Percentiles rank a stretch among this genome's conserved stretches.
Evolutionary conservation across 164 flowering plant species (phyloP).

Genomic region (Litsea cubeba): DNA sequence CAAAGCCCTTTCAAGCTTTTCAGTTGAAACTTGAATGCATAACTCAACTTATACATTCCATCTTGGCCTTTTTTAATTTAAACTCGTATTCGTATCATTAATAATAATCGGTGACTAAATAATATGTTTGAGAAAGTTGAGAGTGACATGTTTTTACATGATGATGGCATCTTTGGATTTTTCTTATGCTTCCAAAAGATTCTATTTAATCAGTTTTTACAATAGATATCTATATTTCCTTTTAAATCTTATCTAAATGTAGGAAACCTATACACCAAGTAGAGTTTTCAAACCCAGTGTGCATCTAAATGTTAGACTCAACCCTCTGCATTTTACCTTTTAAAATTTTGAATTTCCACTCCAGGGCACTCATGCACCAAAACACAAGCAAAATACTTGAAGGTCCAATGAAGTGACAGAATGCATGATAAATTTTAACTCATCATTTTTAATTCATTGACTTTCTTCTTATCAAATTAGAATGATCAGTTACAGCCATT

Average conservation of each 20-base stretch:
- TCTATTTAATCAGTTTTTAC: too few relatives aligned
- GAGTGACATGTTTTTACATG: too few relatives aligned
- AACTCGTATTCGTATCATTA: too few relatives aligned
- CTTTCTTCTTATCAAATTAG: too few relatives aligned
- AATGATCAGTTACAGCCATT: too few relatives aligned
- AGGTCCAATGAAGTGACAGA: neutral
- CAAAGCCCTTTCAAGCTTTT: neutral
- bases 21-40: neutral
- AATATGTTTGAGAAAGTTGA: too few relatives aligned
- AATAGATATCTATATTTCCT: neutral
- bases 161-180: neutral
- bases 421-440: neutral
- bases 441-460: too few relatives aligned
- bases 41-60: too few relatives aligned
- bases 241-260: neutral
- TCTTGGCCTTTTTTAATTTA: too few relatives aligned
- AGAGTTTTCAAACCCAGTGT: neutral
- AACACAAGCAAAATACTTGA: neutral
- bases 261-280: neutral
- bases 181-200: neutral
- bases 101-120: too few relatives aligned
- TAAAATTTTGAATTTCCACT: neutral
- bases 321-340: neutral
- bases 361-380: neutral
- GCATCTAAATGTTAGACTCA: neutral